Conservation (phyloP, 768 basidiomycete species). For the Trametes cinnabarina region DNA sequence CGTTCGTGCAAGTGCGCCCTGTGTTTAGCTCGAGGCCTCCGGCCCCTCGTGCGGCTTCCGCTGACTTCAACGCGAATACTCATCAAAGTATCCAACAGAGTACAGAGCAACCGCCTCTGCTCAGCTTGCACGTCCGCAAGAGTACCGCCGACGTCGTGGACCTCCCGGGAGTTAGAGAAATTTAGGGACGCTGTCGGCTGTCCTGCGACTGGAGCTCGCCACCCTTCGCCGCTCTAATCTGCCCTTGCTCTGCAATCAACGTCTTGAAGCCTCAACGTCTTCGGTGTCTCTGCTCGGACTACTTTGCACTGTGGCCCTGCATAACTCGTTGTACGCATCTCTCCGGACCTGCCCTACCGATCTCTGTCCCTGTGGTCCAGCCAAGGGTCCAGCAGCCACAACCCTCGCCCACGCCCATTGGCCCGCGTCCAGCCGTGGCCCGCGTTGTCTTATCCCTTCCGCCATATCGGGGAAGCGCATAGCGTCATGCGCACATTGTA, state of each 20-base stretch:
- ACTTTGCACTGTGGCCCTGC: too few species aligned
- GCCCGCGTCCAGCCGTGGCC: background rate
- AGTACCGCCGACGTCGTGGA: background rate
- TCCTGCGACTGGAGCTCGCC: background rate
- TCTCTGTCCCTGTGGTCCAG: background rate
- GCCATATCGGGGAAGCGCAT: background rate
- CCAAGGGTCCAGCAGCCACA: background rate
- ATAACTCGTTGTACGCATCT: background rate
- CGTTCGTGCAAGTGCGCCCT: background rate
- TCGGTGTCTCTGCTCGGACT: background rate
- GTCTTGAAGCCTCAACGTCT: background rate
- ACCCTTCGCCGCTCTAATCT: background rate
- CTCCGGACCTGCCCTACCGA: background rate
- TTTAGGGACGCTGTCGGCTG: background rate
- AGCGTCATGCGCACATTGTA: slow-evolving; percentile 12
- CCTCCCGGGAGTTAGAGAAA: background rate
- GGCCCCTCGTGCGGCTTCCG: background rate
- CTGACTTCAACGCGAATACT: too few species aligned
- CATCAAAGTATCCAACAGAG: too few species aligned
- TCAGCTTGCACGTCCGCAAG: background rate
- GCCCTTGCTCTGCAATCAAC: background rate
- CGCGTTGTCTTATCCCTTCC: background rate
- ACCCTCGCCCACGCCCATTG: slow-evolving; percentile 1
- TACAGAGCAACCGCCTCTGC: too few species aligned
- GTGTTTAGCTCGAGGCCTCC: too few species aligned